phyloP scores from a whole-genome alignment of 2,329 filamentous ascomycete species.

The Domatiomyces catenatus region DNA sequence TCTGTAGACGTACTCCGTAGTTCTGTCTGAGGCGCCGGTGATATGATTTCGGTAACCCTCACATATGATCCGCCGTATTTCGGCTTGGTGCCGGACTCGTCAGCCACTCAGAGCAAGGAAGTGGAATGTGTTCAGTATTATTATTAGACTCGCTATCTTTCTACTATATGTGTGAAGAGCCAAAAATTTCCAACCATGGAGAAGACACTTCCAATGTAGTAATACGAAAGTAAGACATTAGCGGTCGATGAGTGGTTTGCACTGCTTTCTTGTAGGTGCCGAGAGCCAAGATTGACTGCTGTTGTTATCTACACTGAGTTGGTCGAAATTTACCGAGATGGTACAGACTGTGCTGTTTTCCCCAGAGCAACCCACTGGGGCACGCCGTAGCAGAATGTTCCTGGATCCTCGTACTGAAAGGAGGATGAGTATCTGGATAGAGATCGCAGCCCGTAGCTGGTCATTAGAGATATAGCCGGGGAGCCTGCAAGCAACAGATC shows the following conservation, averaged over 20 bases:
- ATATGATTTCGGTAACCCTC: neutral
- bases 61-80: neutral
- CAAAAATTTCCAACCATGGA: too few species aligned
- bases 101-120: neutral
- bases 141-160: neutral
- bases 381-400: constrained; percentile 73
- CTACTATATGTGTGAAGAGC: neutral
- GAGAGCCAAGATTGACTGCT: too few species aligned
- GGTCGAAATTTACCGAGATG: too few species aligned
- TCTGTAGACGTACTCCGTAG: too few species aligned
- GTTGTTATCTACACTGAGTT: too few species aligned
- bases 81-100: neutral
- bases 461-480: neutral
- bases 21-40: too few species aligned
- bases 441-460: constrained; percentile 10
- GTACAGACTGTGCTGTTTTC: too few species aligned
- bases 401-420: constrained; percentile 20
- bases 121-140: neutral
- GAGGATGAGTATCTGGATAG: constrained; percentile 13
- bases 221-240: too few species aligned
- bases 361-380: constrained; percentile 97
- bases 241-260: too few species aligned
- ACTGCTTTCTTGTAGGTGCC: too few species aligned
- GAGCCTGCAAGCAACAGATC: neutral
- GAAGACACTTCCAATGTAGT: too few species aligned